Evolutionary conservation across 306 rosid genomes (phyloP), one percentile per base, ranked within the genome.

Genomic region (Cotoneaster glaucophyllus): DNA sequence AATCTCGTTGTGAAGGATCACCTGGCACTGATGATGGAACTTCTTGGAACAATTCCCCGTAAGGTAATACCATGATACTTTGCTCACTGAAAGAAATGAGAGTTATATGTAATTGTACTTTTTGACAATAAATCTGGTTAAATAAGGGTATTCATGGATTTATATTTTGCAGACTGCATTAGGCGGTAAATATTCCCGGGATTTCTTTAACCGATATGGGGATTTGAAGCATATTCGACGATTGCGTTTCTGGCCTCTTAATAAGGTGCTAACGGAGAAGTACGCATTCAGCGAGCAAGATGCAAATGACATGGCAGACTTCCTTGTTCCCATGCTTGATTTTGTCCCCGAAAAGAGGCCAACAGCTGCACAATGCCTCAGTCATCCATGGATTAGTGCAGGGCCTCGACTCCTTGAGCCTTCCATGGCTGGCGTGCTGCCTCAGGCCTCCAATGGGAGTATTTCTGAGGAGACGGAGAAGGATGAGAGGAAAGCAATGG

Each of bases 1-100:
- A n/a, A 63, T 39, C 58, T 29, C 65, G 48, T 70, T 37, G 67
- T 58, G 68, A 86, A 90, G 98, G 98, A 93, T 31, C 98, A 93
- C 84, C 82, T 93, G 19, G 96, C 98, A 29, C 78, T 93, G 78
- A 90, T 93, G 96, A 93, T 93, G 98, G 98, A 93, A 74, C 96
- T 93, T 78, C 91, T 93, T 63, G 98, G 98, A 78, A 82, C 83
- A 90, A 90, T 93, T 86, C 98, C 96, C 0, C 90, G 93, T 5
- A 90, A 93, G 95, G 98, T 90, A 72, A 77, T 52, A 59, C 57
- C 37, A 18, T 6, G 15, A 56, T 41, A 44, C 22, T 4, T 45
- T 15, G 2, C 77, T 24, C 15, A 54, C 28, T 21, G 12, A 62
- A 41, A 26, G 48, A 74, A 29, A 6, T 70, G 34, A 59, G 44